Evolutionary conservation across 768 basidiomycete genomes (phyloP).

Genomic region (Phylloporus sp.): DNA sequence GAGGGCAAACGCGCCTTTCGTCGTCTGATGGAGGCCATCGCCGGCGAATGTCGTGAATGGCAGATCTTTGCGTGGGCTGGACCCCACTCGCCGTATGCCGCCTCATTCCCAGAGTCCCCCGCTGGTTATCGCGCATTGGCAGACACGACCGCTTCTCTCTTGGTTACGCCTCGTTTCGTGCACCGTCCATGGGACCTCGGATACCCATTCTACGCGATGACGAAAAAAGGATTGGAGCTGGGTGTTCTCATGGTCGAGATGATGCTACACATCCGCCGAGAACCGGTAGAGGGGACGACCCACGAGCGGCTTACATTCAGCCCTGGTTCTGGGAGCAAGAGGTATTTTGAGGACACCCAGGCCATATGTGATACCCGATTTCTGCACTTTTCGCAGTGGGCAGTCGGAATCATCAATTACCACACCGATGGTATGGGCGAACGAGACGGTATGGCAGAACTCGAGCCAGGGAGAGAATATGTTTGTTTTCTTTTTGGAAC

Average conservation of each 20-base stretch:
- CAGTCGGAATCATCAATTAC: conserved; percentile 24
- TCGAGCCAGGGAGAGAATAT: conserved; percentile 14
- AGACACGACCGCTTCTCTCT: neutral
- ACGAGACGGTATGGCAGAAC: conserved; percentile 8
- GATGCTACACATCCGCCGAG: conserved; percentile 18
- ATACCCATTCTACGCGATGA: conserved; percentile 19
- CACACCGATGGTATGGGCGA: conserved; percentile 15
- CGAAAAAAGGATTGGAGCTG: conserved; percentile 21
- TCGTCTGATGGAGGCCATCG: conserved; percentile 22
- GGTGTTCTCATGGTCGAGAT: conserved; percentile 21
- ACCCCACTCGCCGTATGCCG: conserved; percentile 17
- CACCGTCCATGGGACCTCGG: conserved; percentile 15
- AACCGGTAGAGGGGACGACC: conserved; percentile 6
- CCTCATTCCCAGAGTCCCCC: conserved; percentile 18
- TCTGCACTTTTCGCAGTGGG: conserved; percentile 22
- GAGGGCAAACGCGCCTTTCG: conserved; percentile 24
- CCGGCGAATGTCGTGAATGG: conserved; percentile 18
- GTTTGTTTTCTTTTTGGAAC: conserved; percentile 21
- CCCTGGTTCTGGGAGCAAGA: conserved; percentile 9
- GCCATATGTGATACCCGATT: conserved; percentile 16
- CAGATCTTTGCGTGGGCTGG: conserved; percentile 21
- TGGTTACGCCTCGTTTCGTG: neutral
- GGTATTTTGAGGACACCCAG: conserved; percentile 15
- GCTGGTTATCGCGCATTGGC: conserved; percentile 15
- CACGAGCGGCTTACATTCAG: conserved; percentile 13